These are phyloP conservation scores for Hemisphaericaspora xylofermentans DNA, from an alignment of 1,139 yeast genomes.

Conservation along the genomic window DNA sequence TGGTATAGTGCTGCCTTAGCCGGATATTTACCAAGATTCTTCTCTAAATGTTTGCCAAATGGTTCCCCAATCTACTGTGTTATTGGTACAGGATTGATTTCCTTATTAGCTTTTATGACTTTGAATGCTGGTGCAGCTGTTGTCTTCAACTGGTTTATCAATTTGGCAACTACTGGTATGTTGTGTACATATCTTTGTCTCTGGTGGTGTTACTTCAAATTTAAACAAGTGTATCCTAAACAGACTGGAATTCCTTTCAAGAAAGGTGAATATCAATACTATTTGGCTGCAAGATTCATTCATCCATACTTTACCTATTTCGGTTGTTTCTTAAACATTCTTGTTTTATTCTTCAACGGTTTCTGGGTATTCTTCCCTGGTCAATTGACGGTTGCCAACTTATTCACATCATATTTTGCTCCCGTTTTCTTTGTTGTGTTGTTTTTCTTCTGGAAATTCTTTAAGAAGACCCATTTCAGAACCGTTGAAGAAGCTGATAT, in stretches of 20 bases:
- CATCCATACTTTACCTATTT: slow-evolving; percentile 36
- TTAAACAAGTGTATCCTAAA: slow-evolving; percentile 32
- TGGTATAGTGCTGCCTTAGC: slow-evolving; percentile 37
- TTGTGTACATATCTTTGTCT: slow-evolving; percentile 52
- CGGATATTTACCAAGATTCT: slow-evolving; percentile 36
- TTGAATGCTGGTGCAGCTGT: slow-evolving; percentile 24
- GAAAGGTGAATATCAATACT: slow-evolving; percentile 23
- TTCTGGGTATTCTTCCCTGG: slow-evolving; percentile 46
- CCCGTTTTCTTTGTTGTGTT: slow-evolving; percentile 31
- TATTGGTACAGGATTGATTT: slow-evolving; percentile 19
- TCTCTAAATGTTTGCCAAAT: slow-evolving; percentile 31
- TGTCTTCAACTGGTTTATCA: slow-evolving; percentile 42
- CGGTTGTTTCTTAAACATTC: slow-evolving; percentile 24
- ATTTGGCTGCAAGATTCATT: slow-evolving; percentile 27
- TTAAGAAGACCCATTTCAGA: slow-evolving; percentile 34
- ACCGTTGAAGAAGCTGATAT: slow-evolving; percentile 35
- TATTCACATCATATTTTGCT: slow-evolving; percentile 43
- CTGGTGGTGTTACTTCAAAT: slow-evolving; percentile 46
- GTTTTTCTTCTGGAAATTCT: slow-evolving; percentile 35
- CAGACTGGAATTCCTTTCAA: slow-evolving; percentile 28
- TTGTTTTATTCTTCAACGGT: slow-evolving; percentile 39
- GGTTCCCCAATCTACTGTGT: slow-evolving; percentile 40
- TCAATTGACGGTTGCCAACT: slow-evolving; percentile 32
- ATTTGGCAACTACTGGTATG: slow-evolving; percentile 51
- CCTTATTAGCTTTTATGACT: slow-evolving; percentile 33